phyloP scores from a whole-genome alignment of 208 protist species.

The Naegleria gruberi region DNA sequence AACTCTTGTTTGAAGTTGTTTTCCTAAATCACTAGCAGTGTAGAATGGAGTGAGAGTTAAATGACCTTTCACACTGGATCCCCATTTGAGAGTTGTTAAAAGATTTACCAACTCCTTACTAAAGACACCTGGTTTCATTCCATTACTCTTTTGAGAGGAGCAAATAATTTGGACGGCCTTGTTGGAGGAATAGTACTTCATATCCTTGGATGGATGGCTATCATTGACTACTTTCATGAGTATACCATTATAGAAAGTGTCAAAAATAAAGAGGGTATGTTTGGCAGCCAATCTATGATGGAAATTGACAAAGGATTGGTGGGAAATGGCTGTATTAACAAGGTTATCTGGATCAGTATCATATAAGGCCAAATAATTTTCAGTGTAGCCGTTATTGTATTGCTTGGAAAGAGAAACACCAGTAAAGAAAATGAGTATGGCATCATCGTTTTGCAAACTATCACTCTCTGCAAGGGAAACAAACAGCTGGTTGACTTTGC shows the following conservation, averaged over 20 bases:
- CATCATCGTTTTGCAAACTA: not conserved
- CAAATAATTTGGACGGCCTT: constrained; percentile 1
- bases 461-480: not conserved
- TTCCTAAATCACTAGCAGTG: not conserved
- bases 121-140: not conserved
- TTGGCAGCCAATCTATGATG: not conserved
- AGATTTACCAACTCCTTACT: not conserved
- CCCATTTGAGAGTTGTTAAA: not conserved
- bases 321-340: constrained; percentile 8
- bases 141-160: not conserved
- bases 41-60: not conserved
- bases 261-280: not conserved
- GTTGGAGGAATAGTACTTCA: not conserved
- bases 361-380: not conserved
- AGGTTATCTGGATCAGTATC: not conserved
- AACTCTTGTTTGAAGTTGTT: not conserved
- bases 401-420: not conserved
- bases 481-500: not conserved
- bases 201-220: not conserved
- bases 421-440: not conserved
- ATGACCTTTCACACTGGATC: not conserved
- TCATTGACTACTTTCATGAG: not conserved
- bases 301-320: not conserved
- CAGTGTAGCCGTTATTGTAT: not conserved
- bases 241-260: constrained; percentile 8